Base-by-base conservation (phyloP, 805 yeast genomes). In the Saccharomyces kudriavzevii region DNA sequence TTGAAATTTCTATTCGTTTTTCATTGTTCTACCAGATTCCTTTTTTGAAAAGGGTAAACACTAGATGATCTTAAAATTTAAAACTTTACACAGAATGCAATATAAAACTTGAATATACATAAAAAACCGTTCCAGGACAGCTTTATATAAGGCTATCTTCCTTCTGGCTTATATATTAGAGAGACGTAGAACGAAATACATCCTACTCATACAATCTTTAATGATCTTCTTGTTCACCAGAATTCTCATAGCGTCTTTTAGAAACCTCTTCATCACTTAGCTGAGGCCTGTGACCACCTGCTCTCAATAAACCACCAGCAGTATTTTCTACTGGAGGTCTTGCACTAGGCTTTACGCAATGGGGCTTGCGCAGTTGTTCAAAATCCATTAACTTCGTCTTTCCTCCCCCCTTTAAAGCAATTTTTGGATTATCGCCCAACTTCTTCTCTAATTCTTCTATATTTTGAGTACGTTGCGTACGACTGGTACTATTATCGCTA, bases 281-380 rank as follows among this genome's bases (percentile, higher is more conserved):
- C 20, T 24, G n/a, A 20, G 68, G 66, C 29, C 68, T 56, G 46
- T 64, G 68, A n/a, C 58, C 63, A 20, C 58, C 64, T 25, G 55
- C 61, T 40, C 56, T 53, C 3, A 64, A 50, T 14, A 66, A 51
- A 0, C 66, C 66, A 14, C 65, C 63, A 17, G 61, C 60, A 46
- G 58, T 58, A 25, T 51, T 49, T 11, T 40, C 22, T 24, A 9
- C 28, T 24, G 45, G 22, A 22, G 47, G 27, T 30, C 29, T 29
- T 29, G 52, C 40, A 46, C 54, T 50, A 6, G 56, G 55, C 4
- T 54, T 48, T 17, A 61, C 56, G 3, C 66, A 54, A 46, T 64
- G 68, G 2, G 70, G 70, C 40, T 50, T 59, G 26, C 62, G 52
- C 22, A 67, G 40, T n/a, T 53, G 53, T 13, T 60, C 62, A 9